Evolutionary conservation across 129 eudicot genomes (phyloP).

Genomic region (Chrysanthemum makinoi): DNA sequence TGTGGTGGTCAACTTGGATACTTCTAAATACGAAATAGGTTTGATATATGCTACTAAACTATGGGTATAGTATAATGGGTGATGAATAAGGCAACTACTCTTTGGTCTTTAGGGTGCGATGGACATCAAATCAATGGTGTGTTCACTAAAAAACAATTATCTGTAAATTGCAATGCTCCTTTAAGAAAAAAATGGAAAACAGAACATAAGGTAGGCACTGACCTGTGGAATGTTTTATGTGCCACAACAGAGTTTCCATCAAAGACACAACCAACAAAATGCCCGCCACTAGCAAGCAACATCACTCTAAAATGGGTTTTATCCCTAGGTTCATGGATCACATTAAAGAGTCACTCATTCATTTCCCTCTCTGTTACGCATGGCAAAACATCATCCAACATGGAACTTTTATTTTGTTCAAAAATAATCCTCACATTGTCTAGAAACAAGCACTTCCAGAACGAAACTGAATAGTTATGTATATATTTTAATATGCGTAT

Average conservation of each 20-base stretch:
- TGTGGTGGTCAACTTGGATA: neutral
- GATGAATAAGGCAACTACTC: too few relatives aligned
- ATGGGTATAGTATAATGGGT: neutral
- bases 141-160: neutral
- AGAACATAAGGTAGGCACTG: constrained; percentile 17
- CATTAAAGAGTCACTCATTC: constrained; percentile 43
- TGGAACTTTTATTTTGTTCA: constrained; percentile 41
- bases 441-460: constrained; percentile 69
- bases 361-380: constrained; percentile 53
- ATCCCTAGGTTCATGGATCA: constrained; percentile 70
- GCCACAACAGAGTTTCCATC: constrained; percentile 85
- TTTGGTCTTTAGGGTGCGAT: neutral
- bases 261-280: constrained; percentile 98
- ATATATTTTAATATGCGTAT: too few relatives aligned
- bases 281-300: constrained; percentile 90
- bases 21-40: neutral
- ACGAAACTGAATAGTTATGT: too few relatives aligned
- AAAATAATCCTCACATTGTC: constrained; percentile 54
- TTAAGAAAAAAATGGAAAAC: neutral
- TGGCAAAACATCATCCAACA: constrained; percentile 33
- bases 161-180: neutral
- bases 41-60: too few relatives aligned
- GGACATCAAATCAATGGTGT: neutral
- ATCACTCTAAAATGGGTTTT: constrained; percentile 65
- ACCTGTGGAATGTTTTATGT: constrained; percentile 97